Evolutionary conservation across 108 stramenopile species (phyloP), one percentile per base, ranked within the genome.

Genomic region (Asterionellopsis glacialis): DNA sequence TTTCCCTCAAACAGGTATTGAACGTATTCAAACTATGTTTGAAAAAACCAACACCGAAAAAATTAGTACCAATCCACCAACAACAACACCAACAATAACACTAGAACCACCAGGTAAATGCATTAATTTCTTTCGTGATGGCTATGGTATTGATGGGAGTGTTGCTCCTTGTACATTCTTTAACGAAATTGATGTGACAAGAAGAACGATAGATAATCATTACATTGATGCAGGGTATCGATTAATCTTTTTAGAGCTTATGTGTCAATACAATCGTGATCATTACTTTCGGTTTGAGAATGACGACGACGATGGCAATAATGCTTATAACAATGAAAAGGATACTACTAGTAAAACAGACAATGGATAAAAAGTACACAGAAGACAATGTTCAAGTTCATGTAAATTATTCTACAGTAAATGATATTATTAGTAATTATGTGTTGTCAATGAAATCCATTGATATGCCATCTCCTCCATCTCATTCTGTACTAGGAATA

Each of bases 121-220:
- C 38, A 42, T 73, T 1, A 71, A 77, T 61, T 61, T 77, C 13
- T 77, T 69, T 50, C 71, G 68, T 11, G 68, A 72, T 61, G 76
- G 71, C 23, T 49, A 15, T 59, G 66, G 65, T n/a, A 44, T 57
- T 4, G 26, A 54, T 25, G 71, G 68, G 23, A 27, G 40, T 14
- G 41, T 50, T 25, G 59, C 57, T 11, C 45, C 43, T n/a, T 72
- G 76, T 27, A 14, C 16, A 15, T 69, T 63, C 51, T 77, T 77
- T 60, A 42, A 65, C 18, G 60, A 55, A 24, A 33, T 77, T 22
- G 76, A 77, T 16, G 50, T 73, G 9, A 67, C 65, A 15, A 55
- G 67, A 27, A 56, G 57, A 22, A 56, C 69, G 67, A 33, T 77
- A 16, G 72, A 72, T 42, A 71, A 77, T 48, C 76, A 77, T 27